Evolutionary conservation across 768 basidiomycete genomes (phyloP).

Genomic region (Cantharellus cinnabarinus): DNA sequence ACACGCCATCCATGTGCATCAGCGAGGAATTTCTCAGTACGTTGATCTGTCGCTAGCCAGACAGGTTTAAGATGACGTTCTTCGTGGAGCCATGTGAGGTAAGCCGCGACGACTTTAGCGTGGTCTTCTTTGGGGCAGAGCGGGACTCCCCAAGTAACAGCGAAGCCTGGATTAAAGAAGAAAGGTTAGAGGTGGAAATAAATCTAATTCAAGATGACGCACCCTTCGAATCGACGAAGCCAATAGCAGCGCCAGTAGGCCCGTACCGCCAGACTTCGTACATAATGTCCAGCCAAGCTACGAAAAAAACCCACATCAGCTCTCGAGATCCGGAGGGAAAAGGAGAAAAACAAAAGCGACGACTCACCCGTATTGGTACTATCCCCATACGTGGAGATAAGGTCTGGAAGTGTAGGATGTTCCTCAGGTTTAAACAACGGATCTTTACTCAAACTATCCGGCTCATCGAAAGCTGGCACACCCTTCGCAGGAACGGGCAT

Average conservation of each 20-base stretch:
- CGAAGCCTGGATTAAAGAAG: conserved; percentile 14
- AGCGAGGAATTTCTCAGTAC: conserved; percentile 31
- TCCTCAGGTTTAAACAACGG: not conserved
- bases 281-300: conserved; percentile 41
- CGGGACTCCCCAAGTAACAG: conserved; percentile 46
- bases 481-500: not conserved
- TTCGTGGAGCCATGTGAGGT: conserved; percentile 22
- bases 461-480: not conserved
- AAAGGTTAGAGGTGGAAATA: too few species aligned
- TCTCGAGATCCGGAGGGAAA: too few species aligned
- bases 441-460: not conserved
- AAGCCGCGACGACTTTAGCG: conserved; percentile 27
- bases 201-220: too few species aligned
- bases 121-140: conserved; percentile 23
- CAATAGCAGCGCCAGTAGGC: conserved; percentile 37
- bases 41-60: conserved; percentile 37
- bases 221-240: conserved; percentile 32
- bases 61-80: conserved; percentile 29
- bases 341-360: too few species aligned
- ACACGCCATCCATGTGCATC: conserved; percentile 34
- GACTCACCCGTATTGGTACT: conserved; percentile 30
- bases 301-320: too few species aligned
- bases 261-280: conserved; percentile 30
- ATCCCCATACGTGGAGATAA: conserved; percentile 47
- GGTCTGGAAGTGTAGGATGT: conserved; percentile 20